Conservation (phyloP, 2,329 filamentous ascomycete species). For the Zalaria obscura region DNA sequence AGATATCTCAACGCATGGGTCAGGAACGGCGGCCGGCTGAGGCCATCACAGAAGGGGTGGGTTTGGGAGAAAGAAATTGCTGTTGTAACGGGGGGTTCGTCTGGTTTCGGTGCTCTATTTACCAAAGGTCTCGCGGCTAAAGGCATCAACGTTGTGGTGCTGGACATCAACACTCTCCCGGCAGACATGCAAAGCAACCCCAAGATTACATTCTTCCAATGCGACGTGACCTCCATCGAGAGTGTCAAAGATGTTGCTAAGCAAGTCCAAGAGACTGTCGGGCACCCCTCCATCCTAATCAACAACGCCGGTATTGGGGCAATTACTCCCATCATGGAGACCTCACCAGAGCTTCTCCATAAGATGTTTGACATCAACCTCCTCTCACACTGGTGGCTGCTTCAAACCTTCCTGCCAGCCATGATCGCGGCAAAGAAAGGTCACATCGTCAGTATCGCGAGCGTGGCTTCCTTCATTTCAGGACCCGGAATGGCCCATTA, state of each 20-base stretch:
- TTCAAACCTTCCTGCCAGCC: constrained; percentile 36
- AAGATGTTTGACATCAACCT: constrained; percentile 39
- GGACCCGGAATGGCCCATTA: constrained; percentile 38
- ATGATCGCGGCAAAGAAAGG: constrained; percentile 39
- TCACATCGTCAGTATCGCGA: constrained; percentile 42
- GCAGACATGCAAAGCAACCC: constrained; percentile 16
- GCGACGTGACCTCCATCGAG: constrained; percentile 34
- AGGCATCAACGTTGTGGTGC: constrained; percentile 23
- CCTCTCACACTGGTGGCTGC: constrained; percentile 35
- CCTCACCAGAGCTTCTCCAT: constrained; percentile 27
- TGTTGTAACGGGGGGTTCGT: constrained; percentile 19
- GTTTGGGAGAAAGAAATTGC: constrained; percentile 22
- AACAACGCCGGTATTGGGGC: constrained; percentile 37
- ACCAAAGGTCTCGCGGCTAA: constrained; percentile 19
- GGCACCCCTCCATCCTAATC: constrained; percentile 32
- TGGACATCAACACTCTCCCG: constrained; percentile 22
- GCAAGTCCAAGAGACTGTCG: constrained; percentile 24
- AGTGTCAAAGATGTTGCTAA: constrained; percentile 28
- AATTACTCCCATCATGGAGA: constrained; percentile 33
- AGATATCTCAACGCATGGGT: constrained; percentile 14
- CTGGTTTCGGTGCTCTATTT: constrained; percentile 24
- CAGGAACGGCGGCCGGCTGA: constrained; percentile 22
- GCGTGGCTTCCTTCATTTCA: constrained; percentile 35
- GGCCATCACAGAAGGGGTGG: constrained; percentile 19
- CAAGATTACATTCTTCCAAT: constrained; percentile 24